Conservation (phyloP, 2,329 filamentous ascomycete species). For the Colletotrichum godetiae region DNA sequence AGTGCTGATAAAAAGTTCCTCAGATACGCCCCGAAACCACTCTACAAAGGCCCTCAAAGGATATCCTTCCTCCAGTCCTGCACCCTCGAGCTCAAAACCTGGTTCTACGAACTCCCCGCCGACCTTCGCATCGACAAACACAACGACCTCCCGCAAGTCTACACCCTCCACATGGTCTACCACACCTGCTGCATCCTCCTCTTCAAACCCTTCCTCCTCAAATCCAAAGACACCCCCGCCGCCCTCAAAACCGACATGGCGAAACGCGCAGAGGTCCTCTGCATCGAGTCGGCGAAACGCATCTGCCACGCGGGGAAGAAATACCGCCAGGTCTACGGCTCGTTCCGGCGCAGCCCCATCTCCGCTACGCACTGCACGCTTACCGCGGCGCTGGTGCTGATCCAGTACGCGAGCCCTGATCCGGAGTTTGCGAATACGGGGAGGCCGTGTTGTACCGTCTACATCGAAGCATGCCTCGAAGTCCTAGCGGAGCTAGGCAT, state of each 20-base stretch:
- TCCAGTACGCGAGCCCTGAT: conserved; percentile 31
- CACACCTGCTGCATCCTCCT: conserved; percentile 47
- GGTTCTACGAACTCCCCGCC: conserved; percentile 47
- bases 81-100: conserved; percentile 46
- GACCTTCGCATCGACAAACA: conserved; percentile 43
- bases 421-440: conserved; percentile 27
- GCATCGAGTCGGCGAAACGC: conserved; percentile 39
- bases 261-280: conserved; percentile 25
- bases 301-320: conserved; percentile 43
- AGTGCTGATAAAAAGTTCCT: not conserved
- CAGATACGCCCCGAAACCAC: conserved; percentile 46
- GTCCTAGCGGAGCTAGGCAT: conserved; percentile 23
- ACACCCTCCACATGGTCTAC: conserved; percentile 48
- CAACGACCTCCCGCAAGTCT: conserved; percentile 42
- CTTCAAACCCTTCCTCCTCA: conserved; percentile 41
- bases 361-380: conserved; percentile 49
- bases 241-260: not conserved
- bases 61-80: conserved; percentile 44
- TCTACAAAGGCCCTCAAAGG: conserved; percentile 36
- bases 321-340: conserved; percentile 47
- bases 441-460: conserved; percentile 26
- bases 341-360: conserved; percentile 47
- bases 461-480: conserved; percentile 30
- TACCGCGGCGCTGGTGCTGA: conserved; percentile 44
- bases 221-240: not conserved